These are phyloP conservation scores for Ceratobasidium sp. DNA, from an alignment of 1,284 basidiomycete species.

Conservation along the genomic window DNA sequence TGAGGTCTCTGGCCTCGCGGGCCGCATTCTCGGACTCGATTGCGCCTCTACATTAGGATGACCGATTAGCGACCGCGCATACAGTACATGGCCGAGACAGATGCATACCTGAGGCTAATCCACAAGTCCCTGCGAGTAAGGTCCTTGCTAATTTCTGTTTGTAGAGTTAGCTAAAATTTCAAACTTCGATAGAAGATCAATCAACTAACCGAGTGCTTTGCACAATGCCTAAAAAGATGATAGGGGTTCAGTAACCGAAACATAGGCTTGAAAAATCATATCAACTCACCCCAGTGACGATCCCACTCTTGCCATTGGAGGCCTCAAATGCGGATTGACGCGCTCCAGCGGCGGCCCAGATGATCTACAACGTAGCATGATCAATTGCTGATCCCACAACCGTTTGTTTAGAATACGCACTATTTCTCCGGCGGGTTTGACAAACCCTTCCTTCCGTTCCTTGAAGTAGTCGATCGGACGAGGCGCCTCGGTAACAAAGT, in stretches of 20 bases:
- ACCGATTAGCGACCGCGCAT: neutral
- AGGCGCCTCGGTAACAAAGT: conserved; percentile 14
- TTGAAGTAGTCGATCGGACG: conserved; percentile 27
- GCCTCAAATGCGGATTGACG: conserved; percentile 36
- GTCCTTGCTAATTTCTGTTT: neutral
- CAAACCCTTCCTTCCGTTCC: conserved; percentile 27
- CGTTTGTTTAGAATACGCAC: conserved; percentile 12
- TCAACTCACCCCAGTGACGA: conserved; percentile 33
- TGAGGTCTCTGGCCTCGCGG: conserved; percentile 11
- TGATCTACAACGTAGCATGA: conserved; percentile 9
- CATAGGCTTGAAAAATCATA: neutral
- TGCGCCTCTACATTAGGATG: neutral
- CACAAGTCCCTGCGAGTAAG: conserved; percentile 21
- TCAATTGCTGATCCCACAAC: neutral
- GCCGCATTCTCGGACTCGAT: conserved; percentile 21
- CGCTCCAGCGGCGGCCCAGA: conserved; percentile 35
- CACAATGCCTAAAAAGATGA: conserved; percentile 14
- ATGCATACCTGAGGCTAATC: conserved; percentile 11
- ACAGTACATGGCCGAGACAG: neutral
- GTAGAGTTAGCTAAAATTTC: neutral
- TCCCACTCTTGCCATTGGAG: conserved; percentile 19
- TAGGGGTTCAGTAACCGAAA: neutral
- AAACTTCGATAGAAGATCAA: no score
- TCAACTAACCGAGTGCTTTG: conserved; percentile 16
- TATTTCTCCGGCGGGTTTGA: conserved; percentile 10